Conservation (phyloP, 768 basidiomycete species). For the Boletus reticuloceps region DNA sequence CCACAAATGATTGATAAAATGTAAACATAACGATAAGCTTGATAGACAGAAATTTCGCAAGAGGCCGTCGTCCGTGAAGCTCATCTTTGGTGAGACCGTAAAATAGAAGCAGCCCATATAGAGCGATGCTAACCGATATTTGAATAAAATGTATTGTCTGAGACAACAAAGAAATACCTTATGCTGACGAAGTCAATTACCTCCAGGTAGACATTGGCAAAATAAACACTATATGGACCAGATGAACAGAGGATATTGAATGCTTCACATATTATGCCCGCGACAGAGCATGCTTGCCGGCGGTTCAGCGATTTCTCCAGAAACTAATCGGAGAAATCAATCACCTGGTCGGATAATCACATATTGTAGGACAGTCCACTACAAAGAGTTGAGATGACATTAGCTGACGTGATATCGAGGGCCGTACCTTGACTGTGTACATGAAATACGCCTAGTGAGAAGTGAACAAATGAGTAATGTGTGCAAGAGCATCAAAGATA, state of each 20-base stretch:
- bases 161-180: conserved; percentile 42
- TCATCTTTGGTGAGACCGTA: conserved; percentile 82
- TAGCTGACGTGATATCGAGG: neutral
- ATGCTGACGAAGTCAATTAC: conserved; percentile 80
- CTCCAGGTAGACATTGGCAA: conserved; percentile 68
- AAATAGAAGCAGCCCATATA: conserved; percentile 84
- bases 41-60: conserved; percentile 85
- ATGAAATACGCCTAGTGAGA: conserved; percentile 73
- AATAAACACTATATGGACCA: conserved; percentile 55
- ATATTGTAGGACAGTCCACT: conserved; percentile 92
- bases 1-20: conserved; percentile 81
- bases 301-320: conserved; percentile 4
- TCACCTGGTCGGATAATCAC: conserved; percentile 65
- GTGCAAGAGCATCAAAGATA: neutral
- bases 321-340: neutral
- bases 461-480: conserved; percentile 6
- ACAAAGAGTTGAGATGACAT: neutral
- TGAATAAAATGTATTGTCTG: neutral
- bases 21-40: conserved; percentile 88
- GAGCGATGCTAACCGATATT: conserved; percentile 54
- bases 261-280: conserved; percentile 75
- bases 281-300: conserved; percentile 45
- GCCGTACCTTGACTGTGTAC: conserved; percentile 73
- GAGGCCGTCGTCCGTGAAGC: conserved; percentile 68
- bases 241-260: conserved; percentile 68